Base-by-base conservation (phyloP, 2,329 filamentous ascomycete genomes). In the Calonectria naviculata region DNA sequence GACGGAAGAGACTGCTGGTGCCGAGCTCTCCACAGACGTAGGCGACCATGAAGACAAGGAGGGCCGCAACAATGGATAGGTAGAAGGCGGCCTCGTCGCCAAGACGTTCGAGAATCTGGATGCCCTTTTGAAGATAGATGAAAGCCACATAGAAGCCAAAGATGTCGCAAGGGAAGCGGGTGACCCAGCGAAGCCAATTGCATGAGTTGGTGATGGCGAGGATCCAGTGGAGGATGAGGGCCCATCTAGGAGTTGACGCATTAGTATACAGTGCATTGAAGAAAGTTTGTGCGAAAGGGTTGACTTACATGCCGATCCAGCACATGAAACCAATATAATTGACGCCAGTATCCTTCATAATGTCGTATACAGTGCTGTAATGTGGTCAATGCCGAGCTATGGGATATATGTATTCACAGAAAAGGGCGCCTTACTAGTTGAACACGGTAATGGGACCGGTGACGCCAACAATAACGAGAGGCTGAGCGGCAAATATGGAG, bases 71-170 rank as follows among this genome's bases (percentile, higher is more conserved):
- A 77, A 97, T 90, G 56, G 93, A 95, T 29, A 97, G 89, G 80
- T 97, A 97, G 85, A 97, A 86, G 80, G 93, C 89, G 60, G 87
- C 88, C 75, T 86, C 83, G 81, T 87, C 79, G 82, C 93, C 95
- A 78, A 97, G 93, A 15, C 93, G 89, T 49, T 92, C 92, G 24
- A 97, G 88, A 17, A 97, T 94, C 83, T 97, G 94, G 72, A 97
- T 93, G 19, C 95, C 95, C 83, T 97, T 97, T 80, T 97, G 94
- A 24, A 97, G 87, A 80, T 97, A 97, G 82, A 97, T 96, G 80
- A 94, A 95, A 68, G 95, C 95, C 58, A 97, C 95, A 80, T 97
- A 97, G 84, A 97, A 97, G 62, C 95, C 95, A 76, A 98, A 97
- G 78, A 96, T 97, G 82, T 98, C 95, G 84, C 95, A 97, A 28